Evolutionary conservation across 2,329 filamentous ascomycete genomes (phyloP).

Genomic region (Stachybotrys chartarum): DNA sequence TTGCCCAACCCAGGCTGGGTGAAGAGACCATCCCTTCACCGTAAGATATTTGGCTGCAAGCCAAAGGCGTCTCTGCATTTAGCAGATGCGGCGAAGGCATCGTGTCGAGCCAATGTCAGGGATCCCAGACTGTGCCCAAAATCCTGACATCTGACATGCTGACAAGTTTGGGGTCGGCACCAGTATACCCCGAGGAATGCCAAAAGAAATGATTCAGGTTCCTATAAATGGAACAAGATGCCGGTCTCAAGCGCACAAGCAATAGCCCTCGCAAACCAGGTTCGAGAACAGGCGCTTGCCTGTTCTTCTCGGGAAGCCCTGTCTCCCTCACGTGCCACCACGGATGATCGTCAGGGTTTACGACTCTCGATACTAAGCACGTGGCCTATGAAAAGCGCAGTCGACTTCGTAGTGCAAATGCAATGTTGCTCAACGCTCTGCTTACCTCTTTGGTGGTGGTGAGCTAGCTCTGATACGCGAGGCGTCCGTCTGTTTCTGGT

Average conservation of each 20-base stretch:
- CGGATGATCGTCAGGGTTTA: neutral
- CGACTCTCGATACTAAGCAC: neutral
- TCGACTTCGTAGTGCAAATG: neutral
- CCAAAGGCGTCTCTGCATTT: neutral
- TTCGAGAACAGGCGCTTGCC: neutral
- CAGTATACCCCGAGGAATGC: neutral
- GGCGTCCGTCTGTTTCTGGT: conserved; percentile 35
- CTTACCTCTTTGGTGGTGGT: conserved; percentile 42
- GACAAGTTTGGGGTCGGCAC: neutral
- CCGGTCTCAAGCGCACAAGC: neutral
- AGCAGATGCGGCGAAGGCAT: neutral
- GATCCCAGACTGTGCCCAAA: neutral
- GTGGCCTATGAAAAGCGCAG: neutral
- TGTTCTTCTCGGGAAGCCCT: neutral
- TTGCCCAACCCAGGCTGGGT: too few species aligned
- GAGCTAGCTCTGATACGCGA: conserved; percentile 37
- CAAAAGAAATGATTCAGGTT: neutral
- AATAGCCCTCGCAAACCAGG: neutral
- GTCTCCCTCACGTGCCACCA: neutral
- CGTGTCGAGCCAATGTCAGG: neutral
- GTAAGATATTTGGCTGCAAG: neutral
- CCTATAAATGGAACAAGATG: neutral
- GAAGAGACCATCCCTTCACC: too few species aligned
- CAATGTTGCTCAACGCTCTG: neutral
- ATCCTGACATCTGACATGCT: neutral